phyloP scores from a whole-genome alignment of 768 basidiomycete species.

The Amanita subjunquillea region DNA sequence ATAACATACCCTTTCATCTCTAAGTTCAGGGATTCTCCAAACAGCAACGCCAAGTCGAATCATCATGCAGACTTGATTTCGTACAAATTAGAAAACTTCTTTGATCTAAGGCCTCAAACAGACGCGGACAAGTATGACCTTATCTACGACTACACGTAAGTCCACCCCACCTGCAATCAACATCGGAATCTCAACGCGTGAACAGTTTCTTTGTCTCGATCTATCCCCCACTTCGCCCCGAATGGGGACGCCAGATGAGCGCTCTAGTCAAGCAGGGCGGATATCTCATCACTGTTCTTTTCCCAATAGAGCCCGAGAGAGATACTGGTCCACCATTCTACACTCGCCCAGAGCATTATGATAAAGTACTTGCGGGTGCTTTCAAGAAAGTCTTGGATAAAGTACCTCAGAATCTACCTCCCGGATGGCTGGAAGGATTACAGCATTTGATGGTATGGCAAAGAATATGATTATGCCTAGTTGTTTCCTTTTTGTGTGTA shows the following conservation, averaged over 20 bases:
- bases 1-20: not conserved
- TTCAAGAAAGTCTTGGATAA: slow-evolving; percentile 49
- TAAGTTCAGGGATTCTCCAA: not conserved
- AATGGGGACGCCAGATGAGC: slow-evolving; percentile 51
- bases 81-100: slow-evolving; percentile 44
- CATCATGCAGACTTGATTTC: slow-evolving; percentile 18
- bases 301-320: slow-evolving; percentile 36
- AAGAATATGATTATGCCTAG: slow-evolving; percentile 11
- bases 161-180: not conserved
- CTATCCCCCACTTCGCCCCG: slow-evolving; percentile 35
- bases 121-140: slow-evolving; percentile 32
- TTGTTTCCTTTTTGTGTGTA: no score
- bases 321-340: slow-evolving; percentile 54
- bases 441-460: slow-evolving; percentile 50
- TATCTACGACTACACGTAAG: slow-evolving; percentile 57
- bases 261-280: slow-evolving; percentile 51
- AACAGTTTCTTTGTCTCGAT: slow-evolving; percentile 68
- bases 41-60: not conserved
- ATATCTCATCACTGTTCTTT: slow-evolving; percentile 52
- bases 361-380: slow-evolving; percentile 31
- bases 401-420: slow-evolving; percentile 31
- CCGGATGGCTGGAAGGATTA: slow-evolving; percentile 28
- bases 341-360: slow-evolving; percentile 46
- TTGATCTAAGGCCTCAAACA: slow-evolving; percentile 25
- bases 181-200: not conserved